phyloP scores from a whole-genome alignment of 208 protist species.

The Zelonia costaricensis region DNA sequence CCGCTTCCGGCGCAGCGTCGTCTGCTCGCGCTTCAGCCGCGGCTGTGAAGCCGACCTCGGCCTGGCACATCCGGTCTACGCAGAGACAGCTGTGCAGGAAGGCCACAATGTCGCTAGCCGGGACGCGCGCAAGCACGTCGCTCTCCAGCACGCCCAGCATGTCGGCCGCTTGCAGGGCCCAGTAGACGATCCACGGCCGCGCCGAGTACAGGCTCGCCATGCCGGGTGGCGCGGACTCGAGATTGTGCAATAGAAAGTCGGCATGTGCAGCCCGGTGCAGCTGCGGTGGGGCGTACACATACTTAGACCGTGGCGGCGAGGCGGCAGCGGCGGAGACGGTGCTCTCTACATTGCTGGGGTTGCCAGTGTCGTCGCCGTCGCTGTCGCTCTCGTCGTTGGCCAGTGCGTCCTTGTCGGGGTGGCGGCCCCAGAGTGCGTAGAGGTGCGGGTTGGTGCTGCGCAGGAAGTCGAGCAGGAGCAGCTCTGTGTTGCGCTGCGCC shows the following conservation, averaged over 20 bases:
- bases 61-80: constrained; percentile 24
- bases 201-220: constrained; percentile 40
- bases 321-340: no score
- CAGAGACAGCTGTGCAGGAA: constrained; percentile 61
- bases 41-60: background rate
- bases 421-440: constrained; percentile 43
- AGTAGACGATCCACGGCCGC: constrained; percentile 84
- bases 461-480: constrained; percentile 54
- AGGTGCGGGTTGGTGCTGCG: constrained; percentile 41
- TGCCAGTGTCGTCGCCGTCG: background rate
- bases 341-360: background rate
- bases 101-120: constrained; percentile 38
- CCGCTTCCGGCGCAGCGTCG: background rate
- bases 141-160: constrained; percentile 54
- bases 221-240: constrained; percentile 23
- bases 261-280: constrained; percentile 25
- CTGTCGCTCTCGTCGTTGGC: background rate
- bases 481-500: constrained; percentile 63
- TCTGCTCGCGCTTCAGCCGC: background rate
- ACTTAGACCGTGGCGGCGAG: no score
- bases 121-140: constrained; percentile 39
- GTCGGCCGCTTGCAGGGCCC: constrained; percentile 75
- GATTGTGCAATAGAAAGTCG: constrained; percentile 35
- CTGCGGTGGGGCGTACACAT: constrained; percentile 4
- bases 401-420: constrained; percentile 20